Percentiles rank a stretch among this genome's conserved stretches.
phyloP scores from a whole-genome alignment of 306 rosid genomes.

The Cicer judaicum region DNA sequence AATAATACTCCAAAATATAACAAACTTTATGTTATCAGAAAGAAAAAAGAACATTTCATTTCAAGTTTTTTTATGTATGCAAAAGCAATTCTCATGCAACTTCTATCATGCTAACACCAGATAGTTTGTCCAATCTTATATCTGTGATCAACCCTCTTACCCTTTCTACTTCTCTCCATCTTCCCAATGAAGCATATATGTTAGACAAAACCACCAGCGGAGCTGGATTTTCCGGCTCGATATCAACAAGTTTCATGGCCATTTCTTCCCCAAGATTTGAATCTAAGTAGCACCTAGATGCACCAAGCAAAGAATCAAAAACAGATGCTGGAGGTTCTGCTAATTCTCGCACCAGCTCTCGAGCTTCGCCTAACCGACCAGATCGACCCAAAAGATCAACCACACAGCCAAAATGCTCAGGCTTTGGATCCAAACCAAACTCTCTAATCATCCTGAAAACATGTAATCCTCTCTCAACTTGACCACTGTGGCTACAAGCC shows the following conservation, averaged over 20 bases:
- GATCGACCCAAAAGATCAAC: conserved; percentile 76
- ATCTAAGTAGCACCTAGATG: conserved; percentile 60
- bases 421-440: conserved; percentile 63
- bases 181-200: conserved; percentile 70
- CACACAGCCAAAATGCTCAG: conserved; percentile 66
- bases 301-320: conserved; percentile 77
- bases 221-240: conserved; percentile 68
- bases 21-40: conserved; percentile 36
- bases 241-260: conserved; percentile 59
- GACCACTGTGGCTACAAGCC: conserved; percentile 77
- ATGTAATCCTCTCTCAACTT: conserved; percentile 63
- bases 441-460: conserved; percentile 63
- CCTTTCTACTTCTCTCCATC: conserved; percentile 80
- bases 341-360: conserved; percentile 53
- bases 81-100: conserved; percentile 48
- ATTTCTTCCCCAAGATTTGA: conserved; percentile 65
- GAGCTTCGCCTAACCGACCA: conserved; percentile 64
- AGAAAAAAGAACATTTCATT: conserved; percentile 41
- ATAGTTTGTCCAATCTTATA: conserved; percentile 60
- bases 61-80: conserved; percentile 20
- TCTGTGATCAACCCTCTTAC: conserved; percentile 56
- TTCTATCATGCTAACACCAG: conserved; percentile 68
- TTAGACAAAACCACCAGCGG: conserved; percentile 69
- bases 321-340: conserved; percentile 63
- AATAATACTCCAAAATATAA: conserved; percentile 33